Evolutionary conservation across 2,329 filamentous ascomycete genomes (phyloP).

Genomic region (Colletotrichum falcatum): DNA sequence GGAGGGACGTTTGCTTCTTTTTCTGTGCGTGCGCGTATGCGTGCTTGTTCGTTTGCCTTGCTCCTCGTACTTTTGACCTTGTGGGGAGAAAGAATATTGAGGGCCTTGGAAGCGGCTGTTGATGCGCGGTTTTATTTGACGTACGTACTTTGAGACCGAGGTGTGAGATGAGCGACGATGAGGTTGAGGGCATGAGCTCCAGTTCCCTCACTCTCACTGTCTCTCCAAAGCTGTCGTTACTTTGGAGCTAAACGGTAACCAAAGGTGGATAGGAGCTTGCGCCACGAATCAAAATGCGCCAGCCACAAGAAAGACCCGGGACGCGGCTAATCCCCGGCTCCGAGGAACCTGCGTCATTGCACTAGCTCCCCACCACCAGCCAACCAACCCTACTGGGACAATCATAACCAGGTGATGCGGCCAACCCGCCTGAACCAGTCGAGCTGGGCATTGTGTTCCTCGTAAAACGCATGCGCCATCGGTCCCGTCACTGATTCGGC

Average conservation of each 20-base stretch:
- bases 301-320: conserved; percentile 19
- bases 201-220: neutral
- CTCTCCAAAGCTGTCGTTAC: conserved; percentile 5
- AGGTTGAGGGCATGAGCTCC: conserved; percentile 21
- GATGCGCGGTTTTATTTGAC: too few species aligned
- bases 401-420: conserved; percentile 1
- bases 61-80: neutral
- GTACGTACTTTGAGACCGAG: conserved; percentile 1
- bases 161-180: conserved; percentile 5
- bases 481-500: neutral
- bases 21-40: neutral
- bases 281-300: conserved; percentile 22
- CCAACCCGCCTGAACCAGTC: neutral
- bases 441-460: neutral
- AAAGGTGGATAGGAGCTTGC: conserved; percentile 24
- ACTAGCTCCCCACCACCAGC: neutral
- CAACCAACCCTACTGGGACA: neutral
- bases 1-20: neutral
- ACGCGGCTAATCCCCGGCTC: conserved; percentile 35
- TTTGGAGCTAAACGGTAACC: conserved; percentile 12
- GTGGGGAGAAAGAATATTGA: neutral
- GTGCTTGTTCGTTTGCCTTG: neutral
- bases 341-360: conserved; percentile 33
- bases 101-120: too few species aligned
- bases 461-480: conserved; percentile 2